Evolutionary conservation across 2,329 filamentous ascomycete species (phyloP), one percentile per base, ranked within the genome.

Genomic region (Tympanopsis confertula): DNA sequence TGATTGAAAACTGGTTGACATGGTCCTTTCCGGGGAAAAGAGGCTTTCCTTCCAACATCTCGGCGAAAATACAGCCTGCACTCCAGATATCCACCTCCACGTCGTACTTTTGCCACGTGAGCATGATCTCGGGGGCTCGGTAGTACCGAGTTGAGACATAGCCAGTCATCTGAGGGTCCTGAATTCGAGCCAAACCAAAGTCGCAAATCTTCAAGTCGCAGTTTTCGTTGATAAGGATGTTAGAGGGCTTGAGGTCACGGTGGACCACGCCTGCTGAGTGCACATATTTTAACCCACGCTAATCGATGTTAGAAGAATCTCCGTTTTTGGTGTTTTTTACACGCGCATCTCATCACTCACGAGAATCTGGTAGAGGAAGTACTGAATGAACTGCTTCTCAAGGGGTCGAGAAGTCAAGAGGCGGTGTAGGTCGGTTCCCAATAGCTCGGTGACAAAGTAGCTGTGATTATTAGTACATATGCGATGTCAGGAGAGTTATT

Each of bases 41-140:
- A 20, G 91, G 91, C 67, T 96, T 96, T 56, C 91, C 91, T 65
- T 95, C 89, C 42, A 98, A 74, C 91, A 98, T 98, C 66, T 98
- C 91, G 30, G 91, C 91, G 51, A 98, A 96, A 56, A 98, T 98
- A 64, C 91, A 98, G 43, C 91, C 91, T 14, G 89, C 89, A 58
- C 91, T 96, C 91, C 91, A 98, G 57, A 98, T 94, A 58, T 98
- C 91, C 41, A 98, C 91, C 66, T 96, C 91, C 35, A 96, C 81
- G 50, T 98, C 91, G 64, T 98, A 98, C 68, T 98, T 98, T 69
- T 98, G 91, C 91, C 91, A 98, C 46, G 91, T 96, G 57, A 98
- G 86, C 91, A 98, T 98, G 57, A 98, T 98, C 63, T 98, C 91
- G n/a, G 91, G 91, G 7, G 91, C 91, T 54, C 91, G 81, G 72